These are phyloP conservation scores for Conringia planisiliqua DNA, from an alignment of 345 rosid genomes.

Conservation along the genomic window DNA sequence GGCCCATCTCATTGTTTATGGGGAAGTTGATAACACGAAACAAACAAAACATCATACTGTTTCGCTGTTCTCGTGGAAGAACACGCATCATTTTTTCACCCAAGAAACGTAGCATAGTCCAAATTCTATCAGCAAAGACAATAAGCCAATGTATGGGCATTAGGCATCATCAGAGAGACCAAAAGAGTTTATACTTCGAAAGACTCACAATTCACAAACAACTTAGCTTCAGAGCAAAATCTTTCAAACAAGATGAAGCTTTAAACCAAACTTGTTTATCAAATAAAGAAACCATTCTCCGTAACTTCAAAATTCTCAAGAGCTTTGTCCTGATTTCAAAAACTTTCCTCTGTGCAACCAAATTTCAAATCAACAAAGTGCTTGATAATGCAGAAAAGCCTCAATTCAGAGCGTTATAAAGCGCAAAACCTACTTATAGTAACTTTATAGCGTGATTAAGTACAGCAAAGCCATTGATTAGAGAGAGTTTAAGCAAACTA, in stretches of 20 bases:
- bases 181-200: neutral
- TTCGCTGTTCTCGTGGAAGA: neutral
- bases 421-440: neutral
- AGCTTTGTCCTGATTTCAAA: neutral
- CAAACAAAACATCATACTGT: neutral
- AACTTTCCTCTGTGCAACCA: neutral
- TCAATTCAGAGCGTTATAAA: neutral
- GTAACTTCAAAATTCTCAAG: neutral
- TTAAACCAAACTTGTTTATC: neutral
- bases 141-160: neutral
- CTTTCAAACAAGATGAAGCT: neutral
- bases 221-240: neutral
- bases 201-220: neutral
- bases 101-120: neutral
- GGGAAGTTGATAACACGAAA: neutral
- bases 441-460: neutral
- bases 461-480: neutral
- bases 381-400: neutral
- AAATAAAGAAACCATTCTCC: neutral
- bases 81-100: neutral
- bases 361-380: neutral
- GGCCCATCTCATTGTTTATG: slow-evolving; percentile 2
- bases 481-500: neutral
- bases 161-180: neutral
- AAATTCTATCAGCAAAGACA: neutral